Evolutionary conservation across 257 asterid genomes (phyloP).

Genomic region (Salvia splendens): DNA sequence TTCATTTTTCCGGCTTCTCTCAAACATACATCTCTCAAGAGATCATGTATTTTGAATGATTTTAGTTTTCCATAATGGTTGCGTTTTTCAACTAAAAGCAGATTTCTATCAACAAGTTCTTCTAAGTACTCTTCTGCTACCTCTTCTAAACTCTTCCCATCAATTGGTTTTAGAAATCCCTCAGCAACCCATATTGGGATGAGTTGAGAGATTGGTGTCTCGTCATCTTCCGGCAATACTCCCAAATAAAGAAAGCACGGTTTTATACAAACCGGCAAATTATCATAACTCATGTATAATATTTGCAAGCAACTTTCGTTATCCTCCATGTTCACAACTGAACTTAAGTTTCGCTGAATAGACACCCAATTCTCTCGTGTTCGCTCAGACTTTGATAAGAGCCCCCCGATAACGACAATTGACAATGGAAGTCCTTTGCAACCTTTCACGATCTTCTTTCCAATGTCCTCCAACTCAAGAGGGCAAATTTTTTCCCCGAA

Average conservation of each 20-base stretch:
- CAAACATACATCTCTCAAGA: not conserved
- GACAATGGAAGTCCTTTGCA: conserved; percentile 28
- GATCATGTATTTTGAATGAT: not conserved
- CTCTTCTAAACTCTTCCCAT: not conserved
- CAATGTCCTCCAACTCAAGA: conserved; percentile 4
- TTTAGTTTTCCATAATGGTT: not conserved
- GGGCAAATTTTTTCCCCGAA: conserved; percentile 7
- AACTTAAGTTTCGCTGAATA: not conserved
- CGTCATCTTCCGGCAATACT: not conserved
- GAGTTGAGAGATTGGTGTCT: not conserved
- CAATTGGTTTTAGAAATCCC: not conserved
- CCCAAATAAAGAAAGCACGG: conserved; percentile 23
- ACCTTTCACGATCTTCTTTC: not conserved
- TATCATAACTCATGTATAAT: conserved; percentile 13
- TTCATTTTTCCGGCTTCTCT: not conserved
- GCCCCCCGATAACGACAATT: conserved; percentile 20
- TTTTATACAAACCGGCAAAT: conserved; percentile 13
- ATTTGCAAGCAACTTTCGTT: not conserved
- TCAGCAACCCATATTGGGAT: not conserved
- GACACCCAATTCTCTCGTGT: conserved; percentile 4
- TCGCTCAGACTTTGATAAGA: not conserved
- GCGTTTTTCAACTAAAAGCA: not conserved
- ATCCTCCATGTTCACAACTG: conserved; percentile 5
- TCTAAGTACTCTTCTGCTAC: too few species aligned
- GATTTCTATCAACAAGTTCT: too few species aligned